Evolutionary conservation across 2,329 filamentous ascomycete species (phyloP), one percentile per base, ranked within the genome.

Genomic region (Penicillium sp.): DNA sequence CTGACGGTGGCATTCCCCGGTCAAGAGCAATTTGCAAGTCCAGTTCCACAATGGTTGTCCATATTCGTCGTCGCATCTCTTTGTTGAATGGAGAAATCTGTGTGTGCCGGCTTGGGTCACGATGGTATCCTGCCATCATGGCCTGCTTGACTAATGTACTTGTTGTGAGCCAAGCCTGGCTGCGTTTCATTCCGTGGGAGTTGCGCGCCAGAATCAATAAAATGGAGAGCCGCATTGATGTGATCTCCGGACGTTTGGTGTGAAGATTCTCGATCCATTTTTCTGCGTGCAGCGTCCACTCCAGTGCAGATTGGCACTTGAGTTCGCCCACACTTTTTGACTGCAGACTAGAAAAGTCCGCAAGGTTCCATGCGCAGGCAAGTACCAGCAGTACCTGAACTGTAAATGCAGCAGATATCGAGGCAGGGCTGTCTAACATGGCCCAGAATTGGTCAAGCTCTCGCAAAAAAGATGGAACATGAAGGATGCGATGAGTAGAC

Each of bases 211-310:
- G 70, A 6, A 81, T 67, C 11, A 81, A 66, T 22, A 85, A 68
- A 50, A 81, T 80, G 14, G 79, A 75, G 3, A 83, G 69, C 33
- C 83, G 81, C 38, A 83, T 77, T 54, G 78, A 74, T 2, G 66
- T 69, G 1, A 82, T 70, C 2, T 78, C 79, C 4, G 81, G 75
- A 16, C 82, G 78, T 64, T 84, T 85, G 41, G 80, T 76, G 43
- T 77, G 84, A 0, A 91, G 89, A 67, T 93, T 88, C 67, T 95
- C 90, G 38, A 97, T 80, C 57, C 97, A 88, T 2, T 87, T 85
- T 70, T 97, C 93, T 3, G 91, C 90, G 86, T 97, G 95, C 46
- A 88, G 84, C 56, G 97, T 90, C 70, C 92, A 97, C 65, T 90
- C 88, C 25, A 73, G 51, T 1, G 70, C 72, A 2, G 69, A 72